Conservation (phyloP, 176 grass and related monocot genomes). For the sorghum (Sorghum bicolor) region Sorghum_bicolor_NCBIv3 NC_012871.2:62484001-62484500, state of each 20-base stretch:
- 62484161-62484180: slow-evolving; percentile 6
- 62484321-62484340: not conserved
- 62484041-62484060: not conserved
- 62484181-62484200: slow-evolving; percentile 29
- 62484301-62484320: not conserved
- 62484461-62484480: too few species aligned
- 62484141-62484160: not conserved
- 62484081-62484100: not conserved
- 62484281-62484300: not conserved
- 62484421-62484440: too few species aligned
- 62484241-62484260: not conserved
- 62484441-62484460: too few species aligned
- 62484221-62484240: slow-evolving; percentile 28
- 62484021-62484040: too few species aligned
- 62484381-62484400: too few species aligned
- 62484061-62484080: slow-evolving; percentile 1
- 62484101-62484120: not conserved
- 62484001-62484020: too few species aligned
- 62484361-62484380: too few species aligned
- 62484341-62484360: not conserved
- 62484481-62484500: too few species aligned
- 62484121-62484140: not conserved
- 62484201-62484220: too few species aligned
- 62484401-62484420: too few species aligned
- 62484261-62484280: not conserved